These are phyloP conservation scores for Penicillium turbatum DNA, from an alignment of 495 filamentous ascomycete species.

Conservation along the genomic window DNA sequence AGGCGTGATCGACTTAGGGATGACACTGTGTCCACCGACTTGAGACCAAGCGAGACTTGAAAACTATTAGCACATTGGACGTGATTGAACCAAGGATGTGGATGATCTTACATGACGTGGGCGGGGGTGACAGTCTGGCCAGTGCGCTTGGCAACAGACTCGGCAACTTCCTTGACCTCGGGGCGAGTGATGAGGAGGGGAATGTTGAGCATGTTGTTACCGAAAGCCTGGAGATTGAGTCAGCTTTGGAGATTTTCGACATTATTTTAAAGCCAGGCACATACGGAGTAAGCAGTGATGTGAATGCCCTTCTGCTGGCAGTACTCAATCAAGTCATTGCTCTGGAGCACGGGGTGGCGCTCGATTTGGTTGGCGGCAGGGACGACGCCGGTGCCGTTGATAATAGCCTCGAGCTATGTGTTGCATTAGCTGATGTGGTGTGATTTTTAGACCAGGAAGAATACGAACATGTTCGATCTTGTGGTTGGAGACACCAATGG, in stretches of 20 bases:
- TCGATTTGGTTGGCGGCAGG: conserved; percentile 51
- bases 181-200: conserved; percentile 44
- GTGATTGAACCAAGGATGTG: background rate
- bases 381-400: conserved; percentile 45
- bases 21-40: conserved; percentile 46
- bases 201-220: conserved; percentile 43
- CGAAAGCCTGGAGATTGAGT: conserved; percentile 34
- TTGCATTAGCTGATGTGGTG: background rate
- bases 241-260: background rate
- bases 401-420: conserved; percentile 44
- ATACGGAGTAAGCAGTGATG: conserved; percentile 47
- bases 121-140: conserved; percentile 37
- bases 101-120: conserved; percentile 34
- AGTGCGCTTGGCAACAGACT: conserved; percentile 37
- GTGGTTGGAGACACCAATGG: conserved; percentile 52
- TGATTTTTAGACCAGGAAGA: background rate
- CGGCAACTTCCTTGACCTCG: conserved; percentile 43
- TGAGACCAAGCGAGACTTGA: conserved; percentile 44
- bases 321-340: conserved; percentile 41
- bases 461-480: conserved; percentile 39
- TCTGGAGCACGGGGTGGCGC: conserved; percentile 47
- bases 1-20: conserved; percentile 48
- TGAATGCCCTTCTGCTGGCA: conserved; percentile 45
- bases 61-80: background rate
- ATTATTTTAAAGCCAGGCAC: background rate